Conservation (phyloP, 1,284 basidiomycete genomes). For the Bjerkandera adusta region DNA sequence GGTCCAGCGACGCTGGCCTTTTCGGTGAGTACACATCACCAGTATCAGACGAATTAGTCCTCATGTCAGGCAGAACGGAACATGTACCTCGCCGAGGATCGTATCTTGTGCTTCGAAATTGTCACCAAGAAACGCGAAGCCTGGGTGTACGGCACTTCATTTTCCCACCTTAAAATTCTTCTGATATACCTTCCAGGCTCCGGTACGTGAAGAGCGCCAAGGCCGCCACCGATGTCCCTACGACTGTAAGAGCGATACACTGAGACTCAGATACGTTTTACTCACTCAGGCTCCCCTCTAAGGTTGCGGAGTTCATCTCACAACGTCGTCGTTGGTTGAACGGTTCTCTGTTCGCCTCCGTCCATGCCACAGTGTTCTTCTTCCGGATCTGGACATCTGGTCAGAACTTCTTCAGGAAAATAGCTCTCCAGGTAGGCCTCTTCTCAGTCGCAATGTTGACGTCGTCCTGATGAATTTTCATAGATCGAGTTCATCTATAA, state of each 20-base stretch:
- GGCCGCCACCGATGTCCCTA: slow-evolving; percentile 85
- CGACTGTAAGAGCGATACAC: slow-evolving; percentile 43
- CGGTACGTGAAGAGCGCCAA: slow-evolving; percentile 93
- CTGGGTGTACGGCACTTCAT: slow-evolving; percentile 61
- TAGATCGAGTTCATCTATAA: slow-evolving; percentile 84
- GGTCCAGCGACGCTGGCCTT: slow-evolving; percentile 59
- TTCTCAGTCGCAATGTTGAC: neutral
- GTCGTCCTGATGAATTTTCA: neutral
- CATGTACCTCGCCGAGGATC: slow-evolving; percentile 92
- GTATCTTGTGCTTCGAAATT: slow-evolving; percentile 97
- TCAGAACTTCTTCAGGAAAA: slow-evolving; percentile 83
- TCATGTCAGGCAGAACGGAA: slow-evolving; percentile 60
- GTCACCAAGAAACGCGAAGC: slow-evolving; percentile 88
- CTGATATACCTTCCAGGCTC: slow-evolving; percentile 43
- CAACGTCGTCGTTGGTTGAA: slow-evolving; percentile 91
- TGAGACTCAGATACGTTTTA: slow-evolving; percentile 3
- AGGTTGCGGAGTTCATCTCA: slow-evolving; percentile 86
- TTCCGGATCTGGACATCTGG: slow-evolving; percentile 90
- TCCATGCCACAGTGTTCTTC: slow-evolving; percentile 84
- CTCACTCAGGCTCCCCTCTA: slow-evolving; percentile 4
- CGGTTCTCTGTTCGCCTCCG: slow-evolving; percentile 82
- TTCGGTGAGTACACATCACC: slow-evolving; percentile 54
- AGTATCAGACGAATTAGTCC: too few species aligned
- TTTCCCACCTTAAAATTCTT: neutral
- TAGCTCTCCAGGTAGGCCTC: slow-evolving; percentile 61